A percentile compares a stretch with the other conserved stretches of the same genome.
phyloP scores from a whole-genome alignment of 768 basidiomycete species.

The Jaapia argillacea region DNA sequence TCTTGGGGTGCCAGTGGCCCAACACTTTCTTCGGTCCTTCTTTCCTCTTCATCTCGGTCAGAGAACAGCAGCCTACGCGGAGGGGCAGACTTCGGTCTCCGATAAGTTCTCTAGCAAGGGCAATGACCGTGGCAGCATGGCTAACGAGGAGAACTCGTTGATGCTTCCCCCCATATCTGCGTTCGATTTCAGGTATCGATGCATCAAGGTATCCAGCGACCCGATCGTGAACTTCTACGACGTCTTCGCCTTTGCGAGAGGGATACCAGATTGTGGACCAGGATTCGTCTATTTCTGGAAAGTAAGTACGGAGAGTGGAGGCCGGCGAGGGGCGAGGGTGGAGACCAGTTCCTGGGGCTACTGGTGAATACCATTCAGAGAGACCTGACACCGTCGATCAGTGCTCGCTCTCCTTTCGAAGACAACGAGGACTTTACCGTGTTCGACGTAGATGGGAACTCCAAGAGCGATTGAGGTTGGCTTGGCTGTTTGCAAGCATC shows the following conservation, averaged over 20 bases:
- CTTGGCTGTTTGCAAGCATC: slow-evolving; percentile 75
- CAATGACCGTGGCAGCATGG: slow-evolving; percentile 70
- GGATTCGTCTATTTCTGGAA: slow-evolving; percentile 50
- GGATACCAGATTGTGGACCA: slow-evolving; percentile 63
- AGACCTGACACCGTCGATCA: slow-evolving; percentile 31
- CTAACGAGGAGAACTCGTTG: slow-evolving; percentile 50
- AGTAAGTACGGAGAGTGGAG: slow-evolving; percentile 37
- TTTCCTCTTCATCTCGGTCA: slow-evolving; percentile 43
- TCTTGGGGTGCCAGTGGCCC: slow-evolving; percentile 36
- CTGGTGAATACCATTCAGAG: slow-evolving; percentile 76
- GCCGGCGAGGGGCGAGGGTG: slow-evolving; percentile 67
- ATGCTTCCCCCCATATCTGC: slow-evolving; percentile 31
- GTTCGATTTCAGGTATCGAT: slow-evolving; percentile 43
- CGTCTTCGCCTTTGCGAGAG: slow-evolving; percentile 62
- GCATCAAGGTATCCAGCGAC: slow-evolving; percentile 36
- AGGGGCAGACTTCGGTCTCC: slow-evolving; percentile 42
- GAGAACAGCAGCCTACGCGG: slow-evolving; percentile 66
- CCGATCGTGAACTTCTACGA: slow-evolving; percentile 53
- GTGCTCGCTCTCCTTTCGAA: background rate
- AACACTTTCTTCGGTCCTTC: slow-evolving; percentile 16
- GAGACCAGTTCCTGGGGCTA: slow-evolving; percentile 52
- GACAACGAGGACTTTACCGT: slow-evolving; percentile 35
- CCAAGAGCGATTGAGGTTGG: slow-evolving; percentile 53
- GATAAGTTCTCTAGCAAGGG: slow-evolving; percentile 48
- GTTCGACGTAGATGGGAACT: slow-evolving; percentile 70